Evolutionary conservation across 176 grass and related monocot genomes (phyloP), one percentile per base, ranked within the genome.

Genomic region (Bromus sterilis): DNA sequence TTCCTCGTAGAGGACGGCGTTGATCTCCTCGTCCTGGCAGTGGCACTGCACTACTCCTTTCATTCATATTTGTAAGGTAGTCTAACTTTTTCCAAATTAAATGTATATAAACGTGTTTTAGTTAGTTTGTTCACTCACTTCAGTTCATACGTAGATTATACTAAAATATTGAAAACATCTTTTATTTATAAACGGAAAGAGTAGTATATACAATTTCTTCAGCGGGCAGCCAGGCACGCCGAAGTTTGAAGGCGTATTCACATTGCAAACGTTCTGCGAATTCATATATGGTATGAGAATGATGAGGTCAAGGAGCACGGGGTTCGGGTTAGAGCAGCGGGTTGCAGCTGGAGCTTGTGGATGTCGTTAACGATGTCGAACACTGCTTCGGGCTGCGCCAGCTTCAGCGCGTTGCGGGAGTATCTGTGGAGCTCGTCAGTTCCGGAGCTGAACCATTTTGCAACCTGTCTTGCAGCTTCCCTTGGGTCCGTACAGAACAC

Each of bases 351-450:
- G 51, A 97, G 73, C 44, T 72, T 80, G 78, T 97, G 87, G 75
- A 97, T 94, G 80, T 97, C 94, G 71, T 74, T 89, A 3, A 91
- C 89, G 11, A 97, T 94, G 71, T 97, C 61, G 34, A 97, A 97
- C 62, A 97, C 94, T 0, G 94, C 94, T 65, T 86, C 87, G 1
- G 94, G 91, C 32, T 94, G 91, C 6, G 94, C 87, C 26, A 97
- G 87, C 68, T 59, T 86, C 53, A 91, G 89, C n/a, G 94, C 94
- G n/a, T 85, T 91, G 24, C 25, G 25, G 0, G 94, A 94, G 60
- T 78, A 91, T 65, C 69, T 84, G 64, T 57, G 79, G 18, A 97
- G 86, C 34, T 75, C 76, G 1, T 72, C 72, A 9, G 7, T 78
- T 2, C 73, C 79, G 2, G 82, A 78, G 2, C 59, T 86, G 10